Conservation (phyloP, 169 alveolate species). For the Amoebophrya sp. region DNA sequence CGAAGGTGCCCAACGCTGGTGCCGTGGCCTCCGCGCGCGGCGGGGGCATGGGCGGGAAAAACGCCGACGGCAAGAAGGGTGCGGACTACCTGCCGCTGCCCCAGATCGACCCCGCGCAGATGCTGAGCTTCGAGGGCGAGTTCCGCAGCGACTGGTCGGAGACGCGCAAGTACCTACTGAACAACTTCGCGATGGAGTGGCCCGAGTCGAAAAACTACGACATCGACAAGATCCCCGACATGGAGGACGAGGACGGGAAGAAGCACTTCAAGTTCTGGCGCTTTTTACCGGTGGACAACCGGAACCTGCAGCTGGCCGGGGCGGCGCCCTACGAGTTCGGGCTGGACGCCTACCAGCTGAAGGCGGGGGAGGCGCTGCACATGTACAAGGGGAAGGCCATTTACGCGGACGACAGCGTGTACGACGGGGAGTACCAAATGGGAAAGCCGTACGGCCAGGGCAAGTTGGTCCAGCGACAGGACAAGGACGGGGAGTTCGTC, state of each 20-base stretch:
- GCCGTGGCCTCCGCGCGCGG: too few species aligned
- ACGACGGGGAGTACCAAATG: neutral
- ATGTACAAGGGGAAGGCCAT: conserved; percentile 19
- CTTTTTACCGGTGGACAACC: neutral
- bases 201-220: neutral
- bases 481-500: neutral
- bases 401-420: conserved; percentile 21
- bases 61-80: neutral
- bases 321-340: neutral
- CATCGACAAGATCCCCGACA: neutral
- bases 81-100: neutral
- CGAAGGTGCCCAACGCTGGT: neutral
- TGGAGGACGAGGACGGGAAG: neutral
- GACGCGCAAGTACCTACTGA: neutral
- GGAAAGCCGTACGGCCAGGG: conserved; percentile 21
- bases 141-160: neutral
- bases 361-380: conserved; percentile 24
- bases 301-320: neutral
- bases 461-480: neutral
- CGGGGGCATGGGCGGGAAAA: neutral
- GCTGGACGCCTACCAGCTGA: conserved; percentile 4
- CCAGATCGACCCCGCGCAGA: neutral
- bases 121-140: neutral
- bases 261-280: neutral
- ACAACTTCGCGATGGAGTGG: neutral